Base-by-base conservation (phyloP, 1,139 yeast species). In the Candida tunisiensis region DNA sequence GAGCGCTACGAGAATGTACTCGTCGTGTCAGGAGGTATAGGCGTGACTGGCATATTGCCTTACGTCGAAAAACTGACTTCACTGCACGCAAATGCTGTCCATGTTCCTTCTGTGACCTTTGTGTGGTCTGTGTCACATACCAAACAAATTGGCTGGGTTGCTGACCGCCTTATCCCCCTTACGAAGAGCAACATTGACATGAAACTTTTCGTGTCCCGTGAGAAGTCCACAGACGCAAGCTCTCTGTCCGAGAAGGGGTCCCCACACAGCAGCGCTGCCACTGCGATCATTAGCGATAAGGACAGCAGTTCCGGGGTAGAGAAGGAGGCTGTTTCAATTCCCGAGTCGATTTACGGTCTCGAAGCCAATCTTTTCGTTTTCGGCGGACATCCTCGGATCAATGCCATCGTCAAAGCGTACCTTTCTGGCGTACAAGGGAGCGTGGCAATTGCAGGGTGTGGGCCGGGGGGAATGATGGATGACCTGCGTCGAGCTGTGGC, bases 11-110 rank as follows among this genome's bases (percentile, higher is more conserved):
- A 69, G 28, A 64, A 62, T 29, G 53, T 62, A 3, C 47, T 74
- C 11, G 55, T 75, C 26, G 40, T 75, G 29, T 70, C 74, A 1
- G 78, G 83, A 34, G 88, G 88, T 27, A 73, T 74, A 33, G 93
- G 92, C 38, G 61, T 79, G 36, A 77, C 92, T 2, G 75, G 78
- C 1, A 46, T 50, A 3, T 31, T 58, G 32, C 52, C 55, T 1
- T 55, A 55, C 32, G 48, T 47, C 3, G 53, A 23, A 3, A 35
- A 33, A 7, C 16, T 37, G 7, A 29, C 25, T 34, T 30, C 41
- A 34, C 7, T 28, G 31, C 15, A 31, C 29, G 19, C 34, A 30
- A 28, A 33, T 27, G 27, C 38, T 29, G 26, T 24, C 29, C 25
- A 30, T 27, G 32, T 36, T 10, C 34, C 32, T 15, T 34, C 44